Percentiles rank a stretch among this genome's conserved stretches.
Evolutionary conservation across 257 asterid species (phyloP).

Genomic region (Avicennia marina): DNA sequence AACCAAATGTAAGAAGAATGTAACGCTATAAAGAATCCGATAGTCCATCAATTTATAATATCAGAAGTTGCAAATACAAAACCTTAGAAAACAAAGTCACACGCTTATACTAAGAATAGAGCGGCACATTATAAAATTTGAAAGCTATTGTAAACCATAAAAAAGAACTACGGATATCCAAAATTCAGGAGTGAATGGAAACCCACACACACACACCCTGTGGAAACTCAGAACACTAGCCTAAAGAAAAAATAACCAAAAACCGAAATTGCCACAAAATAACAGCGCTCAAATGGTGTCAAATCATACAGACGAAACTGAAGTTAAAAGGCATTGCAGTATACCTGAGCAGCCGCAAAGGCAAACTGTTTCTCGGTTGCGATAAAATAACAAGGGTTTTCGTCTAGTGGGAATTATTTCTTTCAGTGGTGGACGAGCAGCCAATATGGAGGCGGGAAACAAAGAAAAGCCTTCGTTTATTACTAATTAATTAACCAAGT

Average conservation of each 20-base stretch:
- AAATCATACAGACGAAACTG: constrained; percentile 6
- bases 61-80: not conserved
- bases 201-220: not conserved
- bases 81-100: not conserved
- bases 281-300: constrained; percentile 2
- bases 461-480: constrained; percentile 16
- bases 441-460: too few species aligned
- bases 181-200: constrained; percentile 6
- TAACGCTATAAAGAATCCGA: too few species aligned
- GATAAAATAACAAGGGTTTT: not conserved
- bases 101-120: not conserved
- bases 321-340: constrained; percentile 1
- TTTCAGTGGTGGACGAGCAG: not conserved
- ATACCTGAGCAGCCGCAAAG: constrained; percentile 22
- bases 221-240: not conserved
- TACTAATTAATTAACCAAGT: constrained; percentile 8
- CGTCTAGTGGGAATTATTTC: not conserved
- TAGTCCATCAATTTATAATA: too few species aligned
- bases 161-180: not conserved
- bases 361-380: not conserved
- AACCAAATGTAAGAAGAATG: constrained; percentile 5
- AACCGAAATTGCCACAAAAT: too few species aligned
- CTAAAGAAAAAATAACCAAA: not conserved
- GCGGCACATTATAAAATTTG: not conserved
- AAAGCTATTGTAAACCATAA: not conserved